Percentiles rank a stretch among this genome's conserved stretches.
Conservation (phyloP, 2,329 filamentous ascomycete species). For the Lasiodiplodia gonubiensis region DNA sequence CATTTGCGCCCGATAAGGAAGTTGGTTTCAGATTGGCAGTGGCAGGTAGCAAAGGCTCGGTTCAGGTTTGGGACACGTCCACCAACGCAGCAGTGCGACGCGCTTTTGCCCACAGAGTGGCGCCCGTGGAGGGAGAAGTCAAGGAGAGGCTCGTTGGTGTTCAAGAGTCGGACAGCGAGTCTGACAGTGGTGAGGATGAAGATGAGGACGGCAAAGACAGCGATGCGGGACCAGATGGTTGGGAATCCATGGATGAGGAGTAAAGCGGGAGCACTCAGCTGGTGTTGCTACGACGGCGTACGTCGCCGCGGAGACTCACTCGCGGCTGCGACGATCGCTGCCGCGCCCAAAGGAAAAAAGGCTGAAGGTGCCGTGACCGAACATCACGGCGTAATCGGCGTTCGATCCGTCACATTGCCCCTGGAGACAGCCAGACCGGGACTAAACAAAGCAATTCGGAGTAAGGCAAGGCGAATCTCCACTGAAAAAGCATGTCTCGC, state of each 20-base stretch:
- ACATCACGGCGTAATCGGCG: slow-evolving; percentile 10
- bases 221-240: slow-evolving; percentile 43
- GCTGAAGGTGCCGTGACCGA: not conserved
- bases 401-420: slow-evolving; percentile 7
- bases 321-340: not conserved
- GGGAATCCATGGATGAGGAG: slow-evolving; percentile 53
- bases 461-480: not conserved
- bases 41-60: slow-evolving; percentile 88
- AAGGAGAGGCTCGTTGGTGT: slow-evolving; percentile 80
- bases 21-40: slow-evolving; percentile 92
- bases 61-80: slow-evolving; percentile 96
- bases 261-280: not conserved
- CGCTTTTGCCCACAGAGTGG: slow-evolving; percentile 77
- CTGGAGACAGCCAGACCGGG: slow-evolving; percentile 2
- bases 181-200: slow-evolving; percentile 54
- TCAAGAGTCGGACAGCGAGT: slow-evolving; percentile 68
- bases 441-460: slow-evolving; percentile 9
- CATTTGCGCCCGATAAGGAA: slow-evolving; percentile 87
- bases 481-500: slow-evolving; percentile 16
- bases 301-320: not conserved
- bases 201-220: slow-evolving; percentile 47
- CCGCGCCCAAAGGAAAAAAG: not conserved
- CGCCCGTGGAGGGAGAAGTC: slow-evolving; percentile 63
- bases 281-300: not conserved
- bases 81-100: slow-evolving; percentile 87